Base-by-base conservation (phyloP, 495 filamentous ascomycete species). In the Lentithecium fluviatile region DNA sequence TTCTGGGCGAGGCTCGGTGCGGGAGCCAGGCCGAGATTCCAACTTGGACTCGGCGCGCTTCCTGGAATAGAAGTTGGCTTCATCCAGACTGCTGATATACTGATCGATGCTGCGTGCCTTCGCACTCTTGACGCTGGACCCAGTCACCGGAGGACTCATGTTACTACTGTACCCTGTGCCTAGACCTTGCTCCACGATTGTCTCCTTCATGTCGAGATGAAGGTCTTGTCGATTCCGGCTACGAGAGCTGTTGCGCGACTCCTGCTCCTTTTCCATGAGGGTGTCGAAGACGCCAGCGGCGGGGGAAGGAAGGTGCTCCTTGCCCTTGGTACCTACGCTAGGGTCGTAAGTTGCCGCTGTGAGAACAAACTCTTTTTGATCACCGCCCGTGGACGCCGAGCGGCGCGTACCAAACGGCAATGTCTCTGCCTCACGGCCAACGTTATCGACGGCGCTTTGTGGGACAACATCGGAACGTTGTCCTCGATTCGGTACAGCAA, bases 31-130 rank as follows among this genome's bases (percentile, higher is more conserved):
- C 15, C 80, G 83, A 8, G 25, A 8, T n/a, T 66, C 63, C 36
- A 36, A 20, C 45, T 75, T 73, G 6, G 71, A 73, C 17, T 69
- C 62, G 26, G 70, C 65, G 24, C 78, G 81, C 56, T 80, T 80
- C 53, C 77, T 78, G 6, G 83, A 75, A 67, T 87, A 80, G 65
- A 82, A 82, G 52, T 83, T 83, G 26, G 88, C 89, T 46, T 89
- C 80, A 20, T 95, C 89, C 2, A 96, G 73, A 71, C 90, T 95
- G 74, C 86, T 89, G 65, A 95, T 91, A 65, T 95, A 96, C 60
- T 91, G 85, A 65, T 95, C 89, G 29, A 91, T 81, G 62, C 86
- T 90, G 36, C 84, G 82, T 7, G 81, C 82, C 48, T 75, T 75
- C 8, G 66, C 60, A 59, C 69, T 73, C 43, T 62, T 61, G 7